phyloP scores from a whole-genome alignment of 129 eudicot species.

The Deinandra increscens region DNA sequence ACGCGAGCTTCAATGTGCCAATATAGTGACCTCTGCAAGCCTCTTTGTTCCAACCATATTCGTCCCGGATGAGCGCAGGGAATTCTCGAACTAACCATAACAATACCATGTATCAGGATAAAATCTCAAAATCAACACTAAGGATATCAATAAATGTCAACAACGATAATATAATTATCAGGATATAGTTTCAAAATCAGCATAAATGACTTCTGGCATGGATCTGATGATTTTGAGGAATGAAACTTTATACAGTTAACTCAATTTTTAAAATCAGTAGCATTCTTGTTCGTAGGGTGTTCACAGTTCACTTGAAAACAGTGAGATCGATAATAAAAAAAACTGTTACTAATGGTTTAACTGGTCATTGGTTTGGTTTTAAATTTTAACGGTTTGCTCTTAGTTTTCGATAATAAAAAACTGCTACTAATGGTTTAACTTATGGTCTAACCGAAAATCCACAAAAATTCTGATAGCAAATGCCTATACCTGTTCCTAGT shows the following conservation, averaged over 20 bases:
- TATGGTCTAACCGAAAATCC: too few relatives aligned
- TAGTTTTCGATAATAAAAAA: too few relatives aligned
- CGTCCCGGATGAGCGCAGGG: conserved; percentile 93
- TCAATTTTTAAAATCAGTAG: too few relatives aligned
- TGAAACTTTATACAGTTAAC: not conserved
- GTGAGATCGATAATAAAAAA: too few relatives aligned
- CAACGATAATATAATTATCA: not conserved
- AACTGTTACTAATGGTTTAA: too few relatives aligned
- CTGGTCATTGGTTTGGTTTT: too few relatives aligned
- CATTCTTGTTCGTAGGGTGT: too few relatives aligned
- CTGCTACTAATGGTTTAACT: too few relatives aligned
- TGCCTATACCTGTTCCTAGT: too few relatives aligned
- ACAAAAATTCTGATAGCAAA: too few relatives aligned
- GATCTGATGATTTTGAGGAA: conserved; percentile 10
- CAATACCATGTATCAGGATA: conserved; percentile 2
- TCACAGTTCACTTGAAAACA: too few relatives aligned
- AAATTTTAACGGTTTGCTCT: too few relatives aligned
- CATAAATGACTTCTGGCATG: not conserved
- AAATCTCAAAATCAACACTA: not conserved
- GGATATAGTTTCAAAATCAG: not conserved
- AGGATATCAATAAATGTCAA: not conserved
- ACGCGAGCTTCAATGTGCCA: conserved; percentile 99
- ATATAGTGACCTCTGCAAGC: conserved; percentile 79
- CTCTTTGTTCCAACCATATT: conserved; percentile 98
- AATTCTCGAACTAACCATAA: conserved; percentile 61